These are phyloP conservation scores for Pyrenophora seminiperda DNA, from an alignment of 2,329 filamentous ascomycete genomes.

Conservation along the genomic window DNA sequence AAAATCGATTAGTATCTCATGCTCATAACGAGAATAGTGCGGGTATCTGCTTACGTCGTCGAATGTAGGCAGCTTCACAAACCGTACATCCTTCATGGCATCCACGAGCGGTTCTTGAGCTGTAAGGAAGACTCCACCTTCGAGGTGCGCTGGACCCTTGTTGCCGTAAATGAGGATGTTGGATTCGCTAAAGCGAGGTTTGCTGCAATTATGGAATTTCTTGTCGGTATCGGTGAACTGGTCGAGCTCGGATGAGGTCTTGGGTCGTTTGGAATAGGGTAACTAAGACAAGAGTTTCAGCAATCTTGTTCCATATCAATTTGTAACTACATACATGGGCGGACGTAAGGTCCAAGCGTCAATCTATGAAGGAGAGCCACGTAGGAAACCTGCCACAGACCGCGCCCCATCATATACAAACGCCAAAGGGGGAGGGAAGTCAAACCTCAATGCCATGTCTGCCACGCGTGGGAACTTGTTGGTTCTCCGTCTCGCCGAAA, in stretches of 20 bases:
- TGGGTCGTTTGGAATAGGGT: constrained; percentile 81
- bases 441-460: constrained; percentile 86
- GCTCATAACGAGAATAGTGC: no score
- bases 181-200: constrained; percentile 78
- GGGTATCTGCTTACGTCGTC: constrained; percentile 43
- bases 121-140: constrained; percentile 59
- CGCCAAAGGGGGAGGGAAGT: constrained; percentile 55
- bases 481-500: constrained; percentile 69
- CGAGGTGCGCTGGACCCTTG: constrained; percentile 49
- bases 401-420: constrained; percentile 32
- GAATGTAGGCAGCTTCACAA: constrained; percentile 65
- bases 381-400: constrained; percentile 52
- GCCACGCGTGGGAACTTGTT: constrained; percentile 57
- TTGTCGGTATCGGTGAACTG: constrained; percentile 68
- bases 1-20: constrained; percentile 19
- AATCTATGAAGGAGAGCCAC: constrained; percentile 42
- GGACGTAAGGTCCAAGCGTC: constrained; percentile 34
- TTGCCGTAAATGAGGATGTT: constrained; percentile 72
- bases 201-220: constrained; percentile 73
- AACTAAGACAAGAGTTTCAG: constrained; percentile 65
- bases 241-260: constrained; percentile 67
- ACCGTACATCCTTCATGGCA: constrained; percentile 67
- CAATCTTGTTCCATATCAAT: constrained; percentile 47
- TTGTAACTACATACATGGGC: constrained; percentile 53
- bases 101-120: constrained; percentile 64